These are phyloP conservation scores for Blepharisma stoltei DNA, from an alignment of 73 alveolate species.

Conservation along the genomic window DNA sequence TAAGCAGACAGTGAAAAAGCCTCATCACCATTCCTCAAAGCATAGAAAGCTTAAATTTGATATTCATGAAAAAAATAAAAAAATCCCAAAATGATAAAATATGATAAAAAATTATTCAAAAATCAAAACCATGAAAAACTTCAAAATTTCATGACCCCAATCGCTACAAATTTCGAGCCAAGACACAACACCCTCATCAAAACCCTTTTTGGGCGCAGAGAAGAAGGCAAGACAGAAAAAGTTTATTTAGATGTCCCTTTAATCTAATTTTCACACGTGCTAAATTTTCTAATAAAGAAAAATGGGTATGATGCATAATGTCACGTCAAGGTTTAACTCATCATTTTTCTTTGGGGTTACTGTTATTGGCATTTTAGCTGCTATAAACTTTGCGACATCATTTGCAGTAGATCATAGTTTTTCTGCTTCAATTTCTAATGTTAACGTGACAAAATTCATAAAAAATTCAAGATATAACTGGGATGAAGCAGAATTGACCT, in stretches of 20 bases:
- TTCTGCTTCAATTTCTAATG: neutral
- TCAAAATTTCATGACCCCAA: slow-evolving; percentile 22
- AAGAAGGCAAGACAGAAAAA: neutral
- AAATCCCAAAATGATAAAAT: no score
- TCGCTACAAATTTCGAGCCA: neutral
- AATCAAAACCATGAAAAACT: no score
- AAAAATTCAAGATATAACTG: neutral
- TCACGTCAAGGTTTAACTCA: slow-evolving; percentile 8
- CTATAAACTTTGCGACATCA: neutral
- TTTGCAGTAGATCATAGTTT: neutral
- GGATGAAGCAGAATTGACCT: slow-evolving; percentile 22
- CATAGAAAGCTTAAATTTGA: slow-evolving; percentile 24
- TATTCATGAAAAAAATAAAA: no score
- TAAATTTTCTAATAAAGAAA: neutral
- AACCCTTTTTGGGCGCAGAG: neutral
- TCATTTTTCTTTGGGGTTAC: slow-evolving; percentile 25
- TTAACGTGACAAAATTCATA: neutral
- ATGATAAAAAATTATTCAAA: no score
- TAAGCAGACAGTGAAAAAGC: neutral
- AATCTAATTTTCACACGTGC: neutral
- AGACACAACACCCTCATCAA: neutral
- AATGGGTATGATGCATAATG: slow-evolving; percentile 32
- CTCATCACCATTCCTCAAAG: neutral
- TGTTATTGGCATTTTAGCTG: slow-evolving; percentile 4
- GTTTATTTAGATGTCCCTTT: slow-evolving; percentile 28